Conservation (phyloP, 2,329 filamentous ascomycete species). For the Mollisia scopiformis region DNA sequence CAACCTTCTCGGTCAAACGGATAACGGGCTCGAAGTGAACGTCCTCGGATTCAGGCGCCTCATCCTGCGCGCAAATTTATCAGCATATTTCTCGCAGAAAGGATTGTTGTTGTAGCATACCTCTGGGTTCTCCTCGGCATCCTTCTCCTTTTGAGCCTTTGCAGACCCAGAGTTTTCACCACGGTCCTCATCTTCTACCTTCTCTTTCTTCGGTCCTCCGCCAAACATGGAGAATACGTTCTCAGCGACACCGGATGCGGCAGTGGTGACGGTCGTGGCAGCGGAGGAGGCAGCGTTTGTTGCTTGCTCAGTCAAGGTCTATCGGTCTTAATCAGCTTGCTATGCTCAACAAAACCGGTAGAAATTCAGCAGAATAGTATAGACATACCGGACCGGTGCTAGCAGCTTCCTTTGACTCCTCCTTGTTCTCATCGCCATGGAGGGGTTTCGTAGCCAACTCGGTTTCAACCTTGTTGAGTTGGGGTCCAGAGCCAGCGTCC, state of each 20-base stretch:
- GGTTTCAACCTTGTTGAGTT: constrained; percentile 45
- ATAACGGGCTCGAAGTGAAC: constrained; percentile 98
- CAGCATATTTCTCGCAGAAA: constrained; percentile 12
- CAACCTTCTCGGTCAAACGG: constrained; percentile 93
- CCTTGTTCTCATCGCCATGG: constrained; percentile 24
- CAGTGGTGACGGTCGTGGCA: constrained; percentile 43
- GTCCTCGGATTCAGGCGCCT: constrained; percentile 84
- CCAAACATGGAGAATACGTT: constrained; percentile 98
- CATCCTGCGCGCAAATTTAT: constrained; percentile 52
- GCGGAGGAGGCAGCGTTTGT: constrained; percentile 41
- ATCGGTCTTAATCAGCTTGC: constrained; percentile 17
- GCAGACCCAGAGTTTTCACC: constrained; percentile 88
- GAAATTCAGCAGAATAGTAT: background rate
- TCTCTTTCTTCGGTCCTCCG: constrained; percentile 95
- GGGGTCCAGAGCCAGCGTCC: constrained; percentile 40
- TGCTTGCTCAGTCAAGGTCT: constrained; percentile 38
- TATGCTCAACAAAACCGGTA: background rate
- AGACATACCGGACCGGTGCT: constrained; percentile 27
- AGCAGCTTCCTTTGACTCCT: constrained; percentile 26
- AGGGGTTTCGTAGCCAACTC: constrained; percentile 44
- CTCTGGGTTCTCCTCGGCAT: constrained; percentile 41
- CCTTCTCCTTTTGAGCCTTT: constrained; percentile 70
- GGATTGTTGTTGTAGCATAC: constrained; percentile 20
- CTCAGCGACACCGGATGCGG: constrained; percentile 48
- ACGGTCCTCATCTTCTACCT: constrained; percentile 80